These are phyloP conservation scores for Solanum habrochaites DNA, from an alignment of 257 asterid genomes.

Conservation along the genomic window DNA sequence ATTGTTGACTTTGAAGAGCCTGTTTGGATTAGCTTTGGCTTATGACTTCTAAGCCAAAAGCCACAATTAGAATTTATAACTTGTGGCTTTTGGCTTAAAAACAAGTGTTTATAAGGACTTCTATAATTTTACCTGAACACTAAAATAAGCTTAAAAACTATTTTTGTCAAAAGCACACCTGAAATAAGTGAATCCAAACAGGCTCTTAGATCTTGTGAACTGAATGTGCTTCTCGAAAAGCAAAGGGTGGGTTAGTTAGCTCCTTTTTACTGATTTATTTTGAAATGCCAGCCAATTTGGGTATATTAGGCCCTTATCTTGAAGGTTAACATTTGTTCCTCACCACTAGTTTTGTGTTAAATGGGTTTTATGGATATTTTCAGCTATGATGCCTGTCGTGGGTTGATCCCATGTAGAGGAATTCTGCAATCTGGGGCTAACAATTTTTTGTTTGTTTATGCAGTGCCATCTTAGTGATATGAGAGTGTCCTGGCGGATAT, in stretches of 20 bases:
- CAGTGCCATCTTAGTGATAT: conserved; percentile 3
- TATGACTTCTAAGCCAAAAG: no score
- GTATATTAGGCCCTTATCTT: not conserved
- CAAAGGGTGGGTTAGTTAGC: not conserved
- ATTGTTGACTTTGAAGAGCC: not conserved
- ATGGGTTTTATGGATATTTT: not conserved
- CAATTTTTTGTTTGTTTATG: not conserved
- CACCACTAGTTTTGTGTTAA: not conserved
- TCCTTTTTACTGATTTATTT: not conserved
- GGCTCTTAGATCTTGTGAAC: not conserved
- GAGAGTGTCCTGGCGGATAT: not conserved
- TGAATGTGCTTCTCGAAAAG: not conserved
- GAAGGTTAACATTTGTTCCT: not conserved
- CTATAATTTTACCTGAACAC: no score
- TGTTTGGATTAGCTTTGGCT: not conserved
- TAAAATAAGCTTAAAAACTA: no score
- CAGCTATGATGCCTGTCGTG: not conserved
- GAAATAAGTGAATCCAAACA: not conserved
- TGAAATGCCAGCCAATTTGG: not conserved
- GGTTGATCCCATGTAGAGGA: not conserved
- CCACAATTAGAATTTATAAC: no score
- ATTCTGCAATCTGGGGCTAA: not conserved
- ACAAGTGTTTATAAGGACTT: no score
- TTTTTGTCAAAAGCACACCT: no score
- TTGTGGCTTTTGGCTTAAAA: not conserved